phyloP scores from a whole-genome alignment of 2,329 filamentous ascomycete species.

The Ophiostoma pallidulum region DNA sequence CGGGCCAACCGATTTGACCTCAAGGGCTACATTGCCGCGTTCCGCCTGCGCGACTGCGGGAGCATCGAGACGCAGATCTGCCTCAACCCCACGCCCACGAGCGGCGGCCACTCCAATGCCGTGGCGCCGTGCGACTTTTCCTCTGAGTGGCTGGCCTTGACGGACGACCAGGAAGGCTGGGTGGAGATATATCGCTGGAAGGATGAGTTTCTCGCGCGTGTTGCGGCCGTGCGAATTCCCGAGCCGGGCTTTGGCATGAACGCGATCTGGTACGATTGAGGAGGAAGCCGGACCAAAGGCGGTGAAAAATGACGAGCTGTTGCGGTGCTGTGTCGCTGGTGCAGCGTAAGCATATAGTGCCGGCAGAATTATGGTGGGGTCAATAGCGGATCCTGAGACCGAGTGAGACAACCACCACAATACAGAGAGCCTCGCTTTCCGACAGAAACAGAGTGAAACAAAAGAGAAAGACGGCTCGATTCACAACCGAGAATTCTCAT shows the following conservation, averaged over 20 bases:
- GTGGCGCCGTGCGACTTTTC: conserved; percentile 76
- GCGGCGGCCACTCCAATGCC: conserved; percentile 80
- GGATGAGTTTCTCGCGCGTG: conserved; percentile 68
- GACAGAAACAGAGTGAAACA: neutral
- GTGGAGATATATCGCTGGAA: conserved; percentile 83
- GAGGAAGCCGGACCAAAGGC: neutral
- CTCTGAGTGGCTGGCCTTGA: conserved; percentile 84
- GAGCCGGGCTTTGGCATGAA: conserved; percentile 96
- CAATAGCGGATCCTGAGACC: neutral
- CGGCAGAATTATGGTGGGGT: conserved; percentile 7
- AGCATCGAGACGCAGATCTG: conserved; percentile 69
- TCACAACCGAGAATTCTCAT: no score
- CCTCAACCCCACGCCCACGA: conserved; percentile 75
- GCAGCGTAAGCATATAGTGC: no score
- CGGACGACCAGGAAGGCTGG: conserved; percentile 80
- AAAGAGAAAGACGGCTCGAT: neutral
- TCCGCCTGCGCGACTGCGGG: conserved; percentile 59
- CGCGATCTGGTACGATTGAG: conserved; percentile 76
- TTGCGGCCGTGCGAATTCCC: conserved; percentile 65
- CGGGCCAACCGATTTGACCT: conserved; percentile 66
- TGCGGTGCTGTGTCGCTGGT: no score
- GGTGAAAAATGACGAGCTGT: conserved; percentile 4
- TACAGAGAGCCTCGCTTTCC: no score
- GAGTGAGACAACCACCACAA: neutral
- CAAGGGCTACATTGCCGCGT: conserved; percentile 76